Evolutionary conservation across 495 filamentous ascomycete species (phyloP), one percentile per base, ranked within the genome.

Genomic region (Xylaria venustula): DNA sequence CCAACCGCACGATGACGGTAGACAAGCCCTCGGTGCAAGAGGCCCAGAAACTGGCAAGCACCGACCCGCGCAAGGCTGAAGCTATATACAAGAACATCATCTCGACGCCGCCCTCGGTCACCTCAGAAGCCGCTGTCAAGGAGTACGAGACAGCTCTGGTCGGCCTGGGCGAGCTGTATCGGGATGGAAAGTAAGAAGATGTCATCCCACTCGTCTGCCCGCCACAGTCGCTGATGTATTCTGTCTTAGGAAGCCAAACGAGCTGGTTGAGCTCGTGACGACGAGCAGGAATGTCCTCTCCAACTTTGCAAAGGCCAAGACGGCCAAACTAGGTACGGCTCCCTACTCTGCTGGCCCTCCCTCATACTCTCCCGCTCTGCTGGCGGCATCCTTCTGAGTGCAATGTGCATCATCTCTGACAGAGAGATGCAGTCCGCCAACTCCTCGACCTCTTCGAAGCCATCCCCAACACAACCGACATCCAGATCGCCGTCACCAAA

Each of bases 241-340:
- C 14, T n/a, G n/a, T n/a, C n/a, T 9, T 58, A 86, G 83, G 77
- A 91, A 92, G 76, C 78, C 90, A 66, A 75, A 93, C 66, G 92
- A 94, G 73, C 89, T 99, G 50, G 91, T 94, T 50, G 89, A 92
- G 63, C 85, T 99, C 67, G 89, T 99, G 64, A 92, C 87, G 65
- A 88, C 89, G 69, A 97, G 93, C 73, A 86, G 93, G 66, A 89
- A 90, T 66, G 88, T 91, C 23, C 85, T 99, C 61, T 96, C 93
- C 50, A 92, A 90, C 63, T 98, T 98, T 72, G 93, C 94, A 60
- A 97, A 97, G 80, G 95, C 94, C 63, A 99, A 99, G 86, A 98
- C 94, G 20, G 90, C 94, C 41, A 99, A 99, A 78, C 81, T 99
- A 58, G 92, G 94, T 98, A 86, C 68, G 85, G 60, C 23, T 12